These are phyloP conservation scores for Kurtzmaniella cleridarum DNA, from an alignment of 805 yeast species.

Conservation along the genomic window DNA sequence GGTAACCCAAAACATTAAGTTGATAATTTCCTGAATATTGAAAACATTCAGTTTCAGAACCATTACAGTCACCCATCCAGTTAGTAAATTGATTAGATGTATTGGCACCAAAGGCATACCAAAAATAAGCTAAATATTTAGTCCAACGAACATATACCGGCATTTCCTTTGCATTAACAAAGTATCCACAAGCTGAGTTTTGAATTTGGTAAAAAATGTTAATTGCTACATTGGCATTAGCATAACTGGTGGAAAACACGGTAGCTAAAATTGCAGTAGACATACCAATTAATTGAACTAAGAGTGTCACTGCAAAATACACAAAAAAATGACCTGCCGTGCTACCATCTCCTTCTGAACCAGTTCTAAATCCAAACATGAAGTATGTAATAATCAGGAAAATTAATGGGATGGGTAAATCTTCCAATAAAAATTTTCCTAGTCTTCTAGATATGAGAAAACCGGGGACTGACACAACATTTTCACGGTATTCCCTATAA, in stretches of 20 bases:
- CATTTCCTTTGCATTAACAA: conserved; percentile 64
- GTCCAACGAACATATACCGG: conserved; percentile 88
- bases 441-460: conserved; percentile 62
- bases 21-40: conserved; percentile 54
- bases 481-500: conserved; percentile 62
- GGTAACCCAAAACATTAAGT: conserved; percentile 54
- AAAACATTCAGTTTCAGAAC: conserved; percentile 17
- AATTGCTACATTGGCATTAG: conserved; percentile 55
- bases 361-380: conserved; percentile 63
- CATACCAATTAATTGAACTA: conserved; percentile 53
- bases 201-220: conserved; percentile 66
- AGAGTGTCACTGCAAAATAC: conserved; percentile 54
- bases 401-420: conserved; percentile 53
- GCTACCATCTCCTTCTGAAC: conserved; percentile 13
- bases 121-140: conserved; percentile 67
- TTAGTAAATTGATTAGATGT: conserved; percentile 61
- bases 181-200: conserved; percentile 76
- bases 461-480: conserved; percentile 60
- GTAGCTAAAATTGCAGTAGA: conserved; percentile 49
- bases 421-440: conserved; percentile 64
- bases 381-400: conserved; percentile 63
- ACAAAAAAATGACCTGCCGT: conserved; percentile 47
- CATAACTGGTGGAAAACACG: conserved; percentile 54
- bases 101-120: conserved; percentile 74
- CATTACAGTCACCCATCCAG: conserved; percentile 54